A percentile compares a stretch with the other conserved stretches of the same genome.
These are phyloP conservation scores for Pseudozyma sp. DNA, from an alignment of 1,284 basidiomycete genomes.

Conservation along the genomic window DNA sequence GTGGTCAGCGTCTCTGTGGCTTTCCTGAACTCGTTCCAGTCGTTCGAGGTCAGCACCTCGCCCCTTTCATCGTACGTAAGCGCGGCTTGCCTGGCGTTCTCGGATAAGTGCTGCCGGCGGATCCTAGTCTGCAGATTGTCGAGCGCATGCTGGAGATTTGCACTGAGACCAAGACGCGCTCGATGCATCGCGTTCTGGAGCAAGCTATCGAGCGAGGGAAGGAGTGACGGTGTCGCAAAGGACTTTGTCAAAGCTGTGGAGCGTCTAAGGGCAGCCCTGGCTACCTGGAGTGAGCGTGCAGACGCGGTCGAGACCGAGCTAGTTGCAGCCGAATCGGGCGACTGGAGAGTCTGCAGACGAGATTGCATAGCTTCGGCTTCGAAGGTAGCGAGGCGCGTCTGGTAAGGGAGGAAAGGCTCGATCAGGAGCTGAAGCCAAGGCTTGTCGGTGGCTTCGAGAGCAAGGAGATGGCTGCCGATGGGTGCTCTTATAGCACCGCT, in stretches of 20 bases:
- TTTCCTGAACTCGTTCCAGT: conserved; percentile 47
- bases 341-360: conserved; percentile 18
- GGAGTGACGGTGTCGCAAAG: conserved; percentile 26
- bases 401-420: conserved; percentile 39
- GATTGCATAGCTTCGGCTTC: conserved; percentile 44
- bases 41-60: conserved; percentile 25
- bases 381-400: conserved; percentile 33
- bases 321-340: conserved; percentile 7
- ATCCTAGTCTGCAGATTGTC: conserved; percentile 14
- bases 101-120: conserved; percentile 21
- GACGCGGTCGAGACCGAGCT: conserved; percentile 15
- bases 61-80: conserved; percentile 38
- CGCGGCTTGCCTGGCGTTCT: conserved; percentile 13
- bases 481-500: conserved; percentile 2
- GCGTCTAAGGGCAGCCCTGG: conserved; percentile 16
- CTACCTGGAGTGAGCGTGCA: conserved; percentile 19
- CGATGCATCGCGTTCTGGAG: conserved; percentile 11
- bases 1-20: conserved; percentile 28
- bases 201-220: conserved; percentile 25
- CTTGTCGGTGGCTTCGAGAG: conserved; percentile 19
- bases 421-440: conserved; percentile 37
- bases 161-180: conserved; percentile 1
- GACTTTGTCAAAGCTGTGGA: conserved; percentile 32
- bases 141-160: conserved; percentile 14
- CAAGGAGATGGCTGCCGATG: conserved; percentile 26